These are phyloP conservation scores for Echinochloa phyllopogon DNA, from an alignment of 176 grass and related monocot genomes.

Conservation along the genomic window DNA sequence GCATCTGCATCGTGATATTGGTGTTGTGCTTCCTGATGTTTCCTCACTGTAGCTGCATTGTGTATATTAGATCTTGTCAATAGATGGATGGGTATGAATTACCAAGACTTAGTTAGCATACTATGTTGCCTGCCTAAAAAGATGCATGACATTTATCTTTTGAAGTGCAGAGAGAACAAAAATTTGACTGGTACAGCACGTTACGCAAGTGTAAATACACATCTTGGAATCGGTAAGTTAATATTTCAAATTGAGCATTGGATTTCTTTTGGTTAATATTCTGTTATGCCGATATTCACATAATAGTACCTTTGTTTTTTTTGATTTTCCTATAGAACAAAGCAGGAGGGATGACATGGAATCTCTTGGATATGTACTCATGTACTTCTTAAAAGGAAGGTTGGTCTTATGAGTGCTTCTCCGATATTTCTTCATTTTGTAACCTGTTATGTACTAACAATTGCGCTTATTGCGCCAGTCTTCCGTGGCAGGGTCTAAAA, in stretches of 20 bases:
- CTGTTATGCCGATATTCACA: background rate
- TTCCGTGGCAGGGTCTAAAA: conserved; percentile 93
- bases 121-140: conserved; percentile 7
- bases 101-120: background rate
- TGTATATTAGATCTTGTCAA: background rate
- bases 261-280: conserved; percentile 24
- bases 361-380: conserved; percentile 96
- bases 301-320: conserved; percentile 27
- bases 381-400: conserved; percentile 98
- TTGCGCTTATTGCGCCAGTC: conserved; percentile 48
- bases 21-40: conserved; percentile 3
- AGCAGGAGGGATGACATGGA: conserved; percentile 96
- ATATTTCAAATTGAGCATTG: conserved; percentile 7
- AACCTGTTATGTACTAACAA: conserved; percentile 20
- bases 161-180: conserved; percentile 86
- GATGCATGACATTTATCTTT: conserved; percentile 39
- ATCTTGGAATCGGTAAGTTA: conserved; percentile 87
- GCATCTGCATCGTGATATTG: background rate
- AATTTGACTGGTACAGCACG: conserved; percentile 91
- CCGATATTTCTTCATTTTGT: conserved; percentile 1
- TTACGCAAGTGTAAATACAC: conserved; percentile 96
- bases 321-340: conserved; percentile 65
- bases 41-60: conserved; percentile 7
- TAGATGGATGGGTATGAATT: background rate
- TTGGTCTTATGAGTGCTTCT: conserved; percentile 42